Percentiles rank a stretch among this genome's conserved stretches.
Conservation (phyloP, 805 yeast species). For the Saturnispora ahearnii region DNA sequence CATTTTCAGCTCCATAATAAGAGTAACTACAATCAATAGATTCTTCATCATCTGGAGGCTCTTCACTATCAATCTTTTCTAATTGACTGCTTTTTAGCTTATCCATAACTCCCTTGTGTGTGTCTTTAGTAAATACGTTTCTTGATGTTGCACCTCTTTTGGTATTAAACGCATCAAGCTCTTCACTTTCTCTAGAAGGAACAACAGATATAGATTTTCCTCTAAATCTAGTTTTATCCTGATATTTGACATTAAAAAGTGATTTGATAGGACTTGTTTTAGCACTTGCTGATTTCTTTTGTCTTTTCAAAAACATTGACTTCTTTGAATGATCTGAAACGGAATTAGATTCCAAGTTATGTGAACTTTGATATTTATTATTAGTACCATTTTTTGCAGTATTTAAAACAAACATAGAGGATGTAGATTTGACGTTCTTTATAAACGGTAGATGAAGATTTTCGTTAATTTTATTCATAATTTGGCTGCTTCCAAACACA, state of each 20-base stretch:
- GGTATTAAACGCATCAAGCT: not conserved
- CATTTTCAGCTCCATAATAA: constrained; percentile 3
- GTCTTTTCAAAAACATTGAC: not conserved
- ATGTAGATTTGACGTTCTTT: constrained; percentile 2
- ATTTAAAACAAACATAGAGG: constrained; percentile 1
- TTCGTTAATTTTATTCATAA: not conserved
- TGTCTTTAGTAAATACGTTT: not conserved
- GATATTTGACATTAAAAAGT: not conserved
- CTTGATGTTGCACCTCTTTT: not conserved
- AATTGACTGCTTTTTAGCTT: not conserved
- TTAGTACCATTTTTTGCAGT: not conserved
- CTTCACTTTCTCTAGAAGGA: not conserved
- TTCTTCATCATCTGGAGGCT: not conserved
- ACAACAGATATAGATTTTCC: not conserved
- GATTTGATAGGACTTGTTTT: not conserved
- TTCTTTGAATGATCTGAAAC: constrained; percentile 1
- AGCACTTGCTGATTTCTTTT: not conserved
- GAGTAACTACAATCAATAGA: not conserved
- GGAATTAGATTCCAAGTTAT: not conserved
- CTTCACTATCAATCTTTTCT: not conserved
- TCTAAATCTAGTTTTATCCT: not conserved
- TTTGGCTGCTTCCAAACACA: constrained; percentile 27
- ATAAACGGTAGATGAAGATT: constrained; percentile 3
- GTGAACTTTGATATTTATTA: not conserved
- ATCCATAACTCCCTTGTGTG: constrained; percentile 1